Percentiles rank a stretch among this genome's conserved stretches.
Conservation (phyloP, 2,329 filamentous ascomycete genomes). For the Coleophoma crateriformis region DNA sequence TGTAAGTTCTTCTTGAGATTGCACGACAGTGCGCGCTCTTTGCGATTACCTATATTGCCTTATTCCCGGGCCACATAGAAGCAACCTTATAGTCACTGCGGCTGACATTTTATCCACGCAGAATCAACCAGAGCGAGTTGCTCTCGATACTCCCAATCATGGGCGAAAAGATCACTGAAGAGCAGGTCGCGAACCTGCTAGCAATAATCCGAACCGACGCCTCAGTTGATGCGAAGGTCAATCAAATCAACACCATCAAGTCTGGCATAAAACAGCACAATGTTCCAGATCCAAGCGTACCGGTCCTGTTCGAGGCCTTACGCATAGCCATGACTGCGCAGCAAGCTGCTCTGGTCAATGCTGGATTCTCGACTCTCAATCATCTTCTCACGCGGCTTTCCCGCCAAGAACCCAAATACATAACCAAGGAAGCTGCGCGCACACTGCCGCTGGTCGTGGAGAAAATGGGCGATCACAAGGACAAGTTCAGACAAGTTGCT, state of each 20-base stretch:
- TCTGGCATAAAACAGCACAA: constrained; percentile 89
- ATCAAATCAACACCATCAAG: constrained; percentile 69
- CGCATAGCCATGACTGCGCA: constrained; percentile 70
- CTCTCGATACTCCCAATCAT: constrained; percentile 23
- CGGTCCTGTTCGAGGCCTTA: constrained; percentile 76
- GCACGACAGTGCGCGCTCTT: no score
- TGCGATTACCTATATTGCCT: no score
- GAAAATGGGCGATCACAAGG: constrained; percentile 81
- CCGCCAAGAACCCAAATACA: constrained; percentile 73
- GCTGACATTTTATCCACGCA: constrained; percentile 12
- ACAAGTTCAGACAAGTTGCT: constrained; percentile 73
- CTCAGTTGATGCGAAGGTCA: constrained; percentile 64
- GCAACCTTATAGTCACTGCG: background rate
- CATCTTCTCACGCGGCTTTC: constrained; percentile 82
- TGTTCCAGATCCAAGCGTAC: constrained; percentile 69
- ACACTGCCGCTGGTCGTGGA: constrained; percentile 75
- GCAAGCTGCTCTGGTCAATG: constrained; percentile 71
- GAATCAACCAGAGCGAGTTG: background rate
- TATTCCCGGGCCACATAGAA: no score
- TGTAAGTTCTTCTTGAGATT: background rate
- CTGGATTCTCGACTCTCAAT: constrained; percentile 81
- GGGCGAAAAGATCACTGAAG: constrained; percentile 53
- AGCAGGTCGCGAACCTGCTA: constrained; percentile 50
- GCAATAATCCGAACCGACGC: constrained; percentile 54
- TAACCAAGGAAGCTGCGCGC: constrained; percentile 63